Evolutionary conservation across 2,329 filamentous ascomycete genomes (phyloP).

Genomic region (Diplocarpon rosae): DNA sequence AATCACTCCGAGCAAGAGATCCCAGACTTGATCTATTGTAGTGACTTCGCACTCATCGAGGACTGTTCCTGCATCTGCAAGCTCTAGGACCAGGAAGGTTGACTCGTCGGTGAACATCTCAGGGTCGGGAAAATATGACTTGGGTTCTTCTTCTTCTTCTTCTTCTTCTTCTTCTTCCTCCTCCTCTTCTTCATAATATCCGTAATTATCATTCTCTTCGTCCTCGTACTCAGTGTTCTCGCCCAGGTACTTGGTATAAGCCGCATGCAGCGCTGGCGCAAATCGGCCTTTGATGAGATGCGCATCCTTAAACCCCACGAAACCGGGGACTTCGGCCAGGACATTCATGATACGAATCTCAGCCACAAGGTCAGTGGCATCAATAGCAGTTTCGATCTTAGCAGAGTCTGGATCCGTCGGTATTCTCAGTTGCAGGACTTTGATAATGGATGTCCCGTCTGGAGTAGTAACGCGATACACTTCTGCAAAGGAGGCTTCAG

Average conservation of each 20-base stretch:
- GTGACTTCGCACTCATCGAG: conserved; percentile 46
- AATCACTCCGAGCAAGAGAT: conserved; percentile 49
- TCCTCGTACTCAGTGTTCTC: conserved; percentile 24
- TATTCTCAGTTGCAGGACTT: conserved; percentile 44
- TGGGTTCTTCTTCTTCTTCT: background rate
- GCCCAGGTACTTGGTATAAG: background rate
- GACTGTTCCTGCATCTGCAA: conserved; percentile 50
- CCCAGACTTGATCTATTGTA: conserved; percentile 45
- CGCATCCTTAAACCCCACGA: conserved; percentile 54
- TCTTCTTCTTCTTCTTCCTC: conserved; percentile 15
- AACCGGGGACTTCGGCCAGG: conserved; percentile 52
- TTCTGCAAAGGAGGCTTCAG: conserved; percentile 56
- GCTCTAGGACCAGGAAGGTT: conserved; percentile 48
- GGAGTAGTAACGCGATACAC: conserved; percentile 52
- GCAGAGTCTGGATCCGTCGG: conserved; percentile 15
- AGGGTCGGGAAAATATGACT: conserved; percentile 47
- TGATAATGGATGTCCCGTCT: conserved; percentile 52
- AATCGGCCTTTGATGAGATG: conserved; percentile 44
- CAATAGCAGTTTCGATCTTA: conserved; percentile 14
- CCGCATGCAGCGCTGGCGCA: conserved; percentile 35
- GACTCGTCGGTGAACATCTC: conserved; percentile 47
- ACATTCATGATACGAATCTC: conserved; percentile 54
- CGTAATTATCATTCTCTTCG: conserved; percentile 11
- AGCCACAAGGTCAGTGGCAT: conserved; percentile 39
- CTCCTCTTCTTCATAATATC: conserved; percentile 26